These are phyloP conservation scores for Carex scoparia DNA, from an alignment of 176 grass and related monocot species.

Conservation along the genomic window DNA sequence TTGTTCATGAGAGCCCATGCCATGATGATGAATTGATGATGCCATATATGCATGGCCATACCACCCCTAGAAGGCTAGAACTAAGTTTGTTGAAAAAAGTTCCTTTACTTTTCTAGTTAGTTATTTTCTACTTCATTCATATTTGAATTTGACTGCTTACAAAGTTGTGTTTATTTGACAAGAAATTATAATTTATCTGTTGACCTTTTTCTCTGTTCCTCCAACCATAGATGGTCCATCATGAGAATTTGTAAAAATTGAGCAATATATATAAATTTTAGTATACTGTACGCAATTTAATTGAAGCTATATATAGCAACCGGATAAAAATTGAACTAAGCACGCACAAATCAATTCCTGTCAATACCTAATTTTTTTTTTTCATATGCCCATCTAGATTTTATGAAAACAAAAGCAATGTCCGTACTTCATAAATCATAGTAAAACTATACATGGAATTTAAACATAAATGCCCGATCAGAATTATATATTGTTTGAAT, in stretches of 20 bases:
- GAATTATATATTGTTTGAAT: not conserved
- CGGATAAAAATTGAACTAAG: not conserved
- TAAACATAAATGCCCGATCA: not conserved
- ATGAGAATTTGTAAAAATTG: not conserved
- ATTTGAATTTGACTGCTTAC: not conserved
- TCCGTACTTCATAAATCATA: not conserved
- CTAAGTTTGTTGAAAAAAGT: conserved; percentile 2
- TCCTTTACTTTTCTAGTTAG: not conserved
- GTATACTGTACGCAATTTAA: not conserved
- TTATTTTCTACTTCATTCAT: not conserved
- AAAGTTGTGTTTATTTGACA: not conserved
- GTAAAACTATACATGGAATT: not conserved
- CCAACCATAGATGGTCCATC: not conserved
- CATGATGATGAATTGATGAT: conserved; percentile 12
- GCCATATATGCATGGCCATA: conserved; percentile 4
- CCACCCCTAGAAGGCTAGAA: not conserved
- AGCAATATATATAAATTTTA: not conserved
- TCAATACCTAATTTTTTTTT: not conserved
- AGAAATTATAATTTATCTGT: not conserved
- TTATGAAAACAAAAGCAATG: too few species aligned
- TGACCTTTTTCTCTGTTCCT: not conserved
- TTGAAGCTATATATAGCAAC: not conserved
- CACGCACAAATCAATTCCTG: not conserved
- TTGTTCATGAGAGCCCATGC: not conserved
- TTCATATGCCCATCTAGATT: too few species aligned